Base-by-base conservation (phyloP, 169 alveolate genomes). In the Amoebophrya sp. region DNA sequence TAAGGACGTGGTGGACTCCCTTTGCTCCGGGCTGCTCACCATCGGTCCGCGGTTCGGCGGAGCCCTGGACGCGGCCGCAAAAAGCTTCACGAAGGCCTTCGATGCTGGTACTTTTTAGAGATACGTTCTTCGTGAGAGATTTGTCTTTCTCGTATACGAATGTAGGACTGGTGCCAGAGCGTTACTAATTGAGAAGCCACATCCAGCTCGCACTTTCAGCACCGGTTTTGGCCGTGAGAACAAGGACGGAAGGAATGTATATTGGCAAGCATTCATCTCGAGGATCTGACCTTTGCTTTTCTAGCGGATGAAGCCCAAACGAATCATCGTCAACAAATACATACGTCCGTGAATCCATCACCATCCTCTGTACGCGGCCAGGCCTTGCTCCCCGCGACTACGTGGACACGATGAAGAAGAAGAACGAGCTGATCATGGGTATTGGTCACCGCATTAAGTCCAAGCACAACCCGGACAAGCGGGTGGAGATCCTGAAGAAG, bases 11-110 rank as follows among this genome's bases (percentile, higher is more conserved):
- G 93, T 93, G 45, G 88, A 92, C 58, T 78, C 93, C 41, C 89
- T 93, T 58, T 90, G 93, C 69, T 69, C 93, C n/a, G 95, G 95
- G 29, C 89, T 93, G 88, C 92, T 92, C 91, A 93, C 95, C 38
- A 93, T 93, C 26, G 95, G 95, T 4, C 93, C 93, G 67, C 90
- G 95, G 69, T 93, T 93, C 34, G 95, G 95, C 29, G 95, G 95
- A 15, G 95, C 95, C 23, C 89, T 92, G 91, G 95, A 93, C 88
- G 92, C 90, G 88, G 95, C 95, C 13, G 95, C 95, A 18, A 91
- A 78, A 39, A 50, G 42, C 43, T 18, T 42, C 34, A 23, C 67
- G 26, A 90, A 88, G 91, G 88, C 58, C 88, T 48, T 92, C 87
- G 40, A 26, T 15, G 92, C 42, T 2, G 89, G 92, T 0, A 38